Percentiles rank a stretch among this genome's conserved stretches.
Conservation (phyloP, 352 stramenopile species). For the Phytopythium boreale region DNA sequence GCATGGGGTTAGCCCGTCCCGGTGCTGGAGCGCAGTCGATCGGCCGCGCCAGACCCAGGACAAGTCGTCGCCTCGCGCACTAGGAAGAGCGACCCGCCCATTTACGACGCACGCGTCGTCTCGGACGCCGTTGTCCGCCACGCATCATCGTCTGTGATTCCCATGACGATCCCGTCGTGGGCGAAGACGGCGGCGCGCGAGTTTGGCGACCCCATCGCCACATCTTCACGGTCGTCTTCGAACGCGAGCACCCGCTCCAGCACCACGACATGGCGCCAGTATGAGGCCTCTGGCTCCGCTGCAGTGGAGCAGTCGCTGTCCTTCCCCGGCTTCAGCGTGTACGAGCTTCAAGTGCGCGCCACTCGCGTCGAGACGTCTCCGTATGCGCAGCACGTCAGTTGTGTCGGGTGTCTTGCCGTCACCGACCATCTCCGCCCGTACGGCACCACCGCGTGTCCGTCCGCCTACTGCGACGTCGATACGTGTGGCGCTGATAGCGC, state of each 20-base stretch:
- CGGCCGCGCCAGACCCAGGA: not conserved
- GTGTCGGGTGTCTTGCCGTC: conserved; percentile 44
- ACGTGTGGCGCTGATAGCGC: conserved; percentile 4
- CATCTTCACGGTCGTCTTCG: not conserved
- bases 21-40: conserved; percentile 1
- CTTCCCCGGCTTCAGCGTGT: conserved; percentile 2
- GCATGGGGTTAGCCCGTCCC: not conserved
- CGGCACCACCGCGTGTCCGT: conserved; percentile 33
- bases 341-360: conserved; percentile 1
- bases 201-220: conserved; percentile 1
- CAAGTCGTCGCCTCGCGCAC: conserved; percentile 1
- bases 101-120: not conserved
- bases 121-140: not conserved
- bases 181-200: conserved; percentile 2
- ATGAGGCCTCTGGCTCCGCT: not conserved
- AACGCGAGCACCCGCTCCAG: not conserved
- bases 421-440: conserved; percentile 49
- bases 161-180: conserved; percentile 3
- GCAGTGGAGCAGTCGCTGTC: not conserved
- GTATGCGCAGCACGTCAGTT: not conserved
- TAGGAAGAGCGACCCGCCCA: not conserved
- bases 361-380: not conserved
- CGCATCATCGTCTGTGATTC: not conserved
- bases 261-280: not conserved
- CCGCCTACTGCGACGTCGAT: conserved; percentile 30